These are phyloP conservation scores for Skeletonema marinoi DNA, from an alignment of 108 stramenopile species.

Conservation along the genomic window DNA sequence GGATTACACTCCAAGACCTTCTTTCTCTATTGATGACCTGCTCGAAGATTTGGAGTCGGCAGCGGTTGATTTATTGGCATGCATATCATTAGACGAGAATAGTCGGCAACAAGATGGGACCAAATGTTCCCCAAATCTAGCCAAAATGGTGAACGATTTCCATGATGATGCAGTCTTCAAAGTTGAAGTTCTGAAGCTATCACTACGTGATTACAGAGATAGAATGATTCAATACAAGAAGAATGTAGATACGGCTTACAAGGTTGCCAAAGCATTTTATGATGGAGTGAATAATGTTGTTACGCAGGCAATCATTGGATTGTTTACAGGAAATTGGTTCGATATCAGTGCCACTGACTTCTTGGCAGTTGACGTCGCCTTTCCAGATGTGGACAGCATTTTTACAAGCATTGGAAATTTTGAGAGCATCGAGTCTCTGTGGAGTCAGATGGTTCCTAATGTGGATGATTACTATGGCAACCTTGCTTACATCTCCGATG, in stretches of 20 bases:
- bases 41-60: slow-evolving; percentile 21
- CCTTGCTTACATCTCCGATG: slow-evolving; percentile 1
- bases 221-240: slow-evolving; percentile 36
- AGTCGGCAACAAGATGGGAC: slow-evolving; percentile 32
- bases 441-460: slow-evolving; percentile 19
- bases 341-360: slow-evolving; percentile 35
- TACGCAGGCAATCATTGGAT: slow-evolving; percentile 30
- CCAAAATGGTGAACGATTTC: slow-evolving; percentile 31
- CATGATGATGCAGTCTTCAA: slow-evolving; percentile 41
- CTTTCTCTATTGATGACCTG: slow-evolving; percentile 25
- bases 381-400: slow-evolving; percentile 33
- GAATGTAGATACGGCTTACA: slow-evolving; percentile 34
- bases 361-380: slow-evolving; percentile 30
- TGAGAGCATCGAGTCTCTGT: slow-evolving; percentile 22
- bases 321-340: slow-evolving; percentile 37
- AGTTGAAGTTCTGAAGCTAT: slow-evolving; percentile 20
- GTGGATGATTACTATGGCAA: slow-evolving; percentile 23
- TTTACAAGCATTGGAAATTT: slow-evolving; percentile 23
- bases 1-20: slow-evolving; percentile 18
- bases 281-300: slow-evolving; percentile 38
- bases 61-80: slow-evolving; percentile 35
- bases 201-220: slow-evolving; percentile 21
- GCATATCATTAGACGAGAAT: slow-evolving; percentile 39
- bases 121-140: slow-evolving; percentile 37
- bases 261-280: slow-evolving; percentile 36